Percentiles rank a stretch among this genome's conserved stretches.
These are phyloP conservation scores for Rhodotorula mucilaginosa DNA, from an alignment of 1,284 basidiomycete genomes.

Conservation along the genomic window DNA sequence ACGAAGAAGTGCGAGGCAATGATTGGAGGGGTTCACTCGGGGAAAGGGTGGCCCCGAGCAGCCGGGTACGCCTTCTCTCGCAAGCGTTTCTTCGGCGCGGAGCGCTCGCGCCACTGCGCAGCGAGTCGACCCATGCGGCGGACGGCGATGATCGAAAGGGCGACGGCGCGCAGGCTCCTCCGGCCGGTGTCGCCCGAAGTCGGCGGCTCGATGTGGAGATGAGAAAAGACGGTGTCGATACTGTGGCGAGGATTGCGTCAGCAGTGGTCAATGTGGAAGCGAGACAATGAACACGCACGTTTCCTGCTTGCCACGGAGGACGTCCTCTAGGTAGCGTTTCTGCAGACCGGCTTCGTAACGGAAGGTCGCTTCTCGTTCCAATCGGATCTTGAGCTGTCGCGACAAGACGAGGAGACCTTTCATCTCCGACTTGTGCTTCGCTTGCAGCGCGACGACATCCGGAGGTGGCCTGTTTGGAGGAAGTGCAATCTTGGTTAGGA, in stretches of 20 bases:
- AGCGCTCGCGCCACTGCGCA: slow-evolving; percentile 29
- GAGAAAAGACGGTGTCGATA: neutral
- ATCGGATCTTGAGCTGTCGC: slow-evolving; percentile 86
- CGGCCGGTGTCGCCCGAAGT: neutral
- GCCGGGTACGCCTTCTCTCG: slow-evolving; percentile 39
- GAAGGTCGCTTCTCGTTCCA: slow-evolving; percentile 76
- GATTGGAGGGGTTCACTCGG: neutral
- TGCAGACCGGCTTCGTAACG: slow-evolving; percentile 78
- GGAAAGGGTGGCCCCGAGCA: slow-evolving; percentile 38
- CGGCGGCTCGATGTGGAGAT: slow-evolving; percentile 16
- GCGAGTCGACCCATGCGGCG: slow-evolving; percentile 37
- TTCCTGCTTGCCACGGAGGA: slow-evolving; percentile 37
- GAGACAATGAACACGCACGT: slow-evolving; percentile 20
- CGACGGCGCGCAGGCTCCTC: slow-evolving; percentile 27
- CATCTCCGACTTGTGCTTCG: slow-evolving; percentile 75
- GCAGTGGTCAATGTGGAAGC: neutral
- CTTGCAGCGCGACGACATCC: slow-evolving; percentile 32
- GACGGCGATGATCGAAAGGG: slow-evolving; percentile 35
- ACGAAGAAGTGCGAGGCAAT: neutral
- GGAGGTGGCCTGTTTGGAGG: slow-evolving; percentile 42
- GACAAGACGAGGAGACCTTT: slow-evolving; percentile 86
- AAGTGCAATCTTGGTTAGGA: neutral
- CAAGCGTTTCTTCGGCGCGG: slow-evolving; percentile 31
- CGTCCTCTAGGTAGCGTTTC: slow-evolving; percentile 64
- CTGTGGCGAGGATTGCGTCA: slow-evolving; percentile 22